phyloP scores from a whole-genome alignment of 2,329 filamentous ascomycete genomes.

The Pyrenophora tritici-repentis region DNA sequence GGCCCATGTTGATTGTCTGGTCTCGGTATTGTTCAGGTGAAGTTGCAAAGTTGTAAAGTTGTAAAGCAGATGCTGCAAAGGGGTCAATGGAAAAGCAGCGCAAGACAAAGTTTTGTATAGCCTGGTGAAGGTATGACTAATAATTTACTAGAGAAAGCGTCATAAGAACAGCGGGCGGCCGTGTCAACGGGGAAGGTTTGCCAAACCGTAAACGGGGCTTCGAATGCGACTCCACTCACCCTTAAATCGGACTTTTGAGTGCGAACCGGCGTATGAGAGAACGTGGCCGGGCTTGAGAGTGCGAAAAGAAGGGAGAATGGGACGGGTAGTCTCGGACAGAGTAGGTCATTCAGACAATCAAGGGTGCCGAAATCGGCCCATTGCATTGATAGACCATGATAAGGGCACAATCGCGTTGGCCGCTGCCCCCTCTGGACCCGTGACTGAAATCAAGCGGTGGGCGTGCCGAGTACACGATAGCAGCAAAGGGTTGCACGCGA shows the following conservation, averaged over 20 bases:
- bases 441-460: slow-evolving; percentile 17
- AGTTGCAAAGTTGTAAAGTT: slow-evolving; percentile 5
- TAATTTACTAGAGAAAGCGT: slow-evolving; percentile 26
- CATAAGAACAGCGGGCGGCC: slow-evolving; percentile 17
- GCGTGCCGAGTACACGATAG: slow-evolving; percentile 14
- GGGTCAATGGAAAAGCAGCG: slow-evolving; percentile 15
- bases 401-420: slow-evolving; percentile 26
- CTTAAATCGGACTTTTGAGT: slow-evolving; percentile 6
- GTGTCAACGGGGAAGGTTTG: slow-evolving; percentile 21
- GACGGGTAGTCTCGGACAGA: slow-evolving; percentile 22
- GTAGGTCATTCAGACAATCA: slow-evolving; percentile 9
- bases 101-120: slow-evolving; percentile 30
- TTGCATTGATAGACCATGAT: slow-evolving; percentile 37
- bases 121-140: slow-evolving; percentile 38
- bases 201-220: slow-evolving; percentile 7
- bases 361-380: slow-evolving; percentile 40
- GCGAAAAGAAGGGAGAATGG: slow-evolving; percentile 5
- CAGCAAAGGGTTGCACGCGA: slow-evolving; percentile 9
- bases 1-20: slow-evolving; percentile 48
- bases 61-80: slow-evolving; percentile 8
- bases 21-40: slow-evolving; percentile 6
- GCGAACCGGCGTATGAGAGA: slow-evolving; percentile 7
- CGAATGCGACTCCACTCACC: slow-evolving; percentile 13
- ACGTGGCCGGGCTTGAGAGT: slow-evolving; percentile 2
- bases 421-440: slow-evolving; percentile 12